Percentiles rank a stretch among this genome's conserved stretches.
Evolutionary conservation across 2,329 filamentous ascomycete genomes (phyloP).

Genomic region (Penicillium sp.): DNA sequence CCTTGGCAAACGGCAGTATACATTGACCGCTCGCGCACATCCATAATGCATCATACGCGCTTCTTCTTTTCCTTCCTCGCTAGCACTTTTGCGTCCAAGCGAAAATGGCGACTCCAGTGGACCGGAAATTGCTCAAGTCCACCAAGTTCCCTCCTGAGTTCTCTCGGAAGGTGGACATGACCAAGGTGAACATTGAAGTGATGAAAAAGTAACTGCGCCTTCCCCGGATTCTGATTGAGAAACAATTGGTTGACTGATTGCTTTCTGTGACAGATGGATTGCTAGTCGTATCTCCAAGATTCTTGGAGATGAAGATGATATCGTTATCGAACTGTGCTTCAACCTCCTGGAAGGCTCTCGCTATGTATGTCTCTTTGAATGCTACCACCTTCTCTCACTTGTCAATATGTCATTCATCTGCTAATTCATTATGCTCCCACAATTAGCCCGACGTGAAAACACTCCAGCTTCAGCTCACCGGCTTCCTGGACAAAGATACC

Average conservation of each 20-base stretch:
- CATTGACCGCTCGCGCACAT: background rate
- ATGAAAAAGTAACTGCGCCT: conserved; percentile 77
- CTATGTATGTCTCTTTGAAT: conserved; percentile 56
- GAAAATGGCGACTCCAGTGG: conserved; percentile 74
- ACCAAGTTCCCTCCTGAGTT: conserved; percentile 95
- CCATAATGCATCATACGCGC: background rate
- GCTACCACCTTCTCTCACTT: background rate
- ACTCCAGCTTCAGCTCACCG: conserved; percentile 88
- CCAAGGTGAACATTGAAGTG: conserved; percentile 92
- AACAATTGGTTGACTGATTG: conserved; percentile 11
- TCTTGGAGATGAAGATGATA: conserved; percentile 88
- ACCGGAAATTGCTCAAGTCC: conserved; percentile 81
- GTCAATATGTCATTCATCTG: background rate
- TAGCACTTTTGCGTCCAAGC: background rate
- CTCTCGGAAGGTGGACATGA: conserved; percentile 92
- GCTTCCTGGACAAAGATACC: conserved; percentile 91
- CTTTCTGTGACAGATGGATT: conserved; percentile 70
- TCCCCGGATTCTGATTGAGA: conserved; percentile 10
- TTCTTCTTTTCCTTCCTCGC: conserved; percentile 1
- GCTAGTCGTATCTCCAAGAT: conserved; percentile 81
- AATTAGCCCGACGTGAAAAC: conserved; percentile 87
- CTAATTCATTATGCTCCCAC: conserved; percentile 19
- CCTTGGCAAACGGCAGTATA: background rate
- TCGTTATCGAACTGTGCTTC: conserved; percentile 80
- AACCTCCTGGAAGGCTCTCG: conserved; percentile 67